phyloP scores from a whole-genome alignment of 1,139 yeast genomes.

The Geotrichum klebahnii region DNA sequence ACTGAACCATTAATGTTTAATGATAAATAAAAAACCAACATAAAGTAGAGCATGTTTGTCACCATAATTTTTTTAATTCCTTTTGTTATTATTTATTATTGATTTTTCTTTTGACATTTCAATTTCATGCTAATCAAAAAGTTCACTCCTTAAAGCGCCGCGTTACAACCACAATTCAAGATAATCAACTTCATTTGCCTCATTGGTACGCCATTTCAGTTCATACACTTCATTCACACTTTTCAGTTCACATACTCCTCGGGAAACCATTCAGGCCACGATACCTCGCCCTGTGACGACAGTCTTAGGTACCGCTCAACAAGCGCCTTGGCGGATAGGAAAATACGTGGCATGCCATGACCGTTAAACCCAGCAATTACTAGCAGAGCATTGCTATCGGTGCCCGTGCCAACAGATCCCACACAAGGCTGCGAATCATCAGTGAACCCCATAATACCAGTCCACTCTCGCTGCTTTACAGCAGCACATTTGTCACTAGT shows the following conservation, averaged over 20 bases:
- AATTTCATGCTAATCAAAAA: too few species aligned
- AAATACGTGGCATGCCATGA: slow-evolving; percentile 50
- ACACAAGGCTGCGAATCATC: slow-evolving; percentile 40
- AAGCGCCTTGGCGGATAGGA: slow-evolving; percentile 30
- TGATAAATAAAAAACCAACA: too few species aligned
- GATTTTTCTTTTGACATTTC: too few species aligned
- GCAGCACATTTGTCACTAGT: slow-evolving; percentile 16
- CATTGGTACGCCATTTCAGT: too few species aligned
- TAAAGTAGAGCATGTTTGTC: too few species aligned
- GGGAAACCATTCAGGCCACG: slow-evolving; percentile 32
- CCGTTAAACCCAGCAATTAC: slow-evolving; percentile 47
- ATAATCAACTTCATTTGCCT: not conserved
- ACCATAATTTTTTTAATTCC: too few species aligned
- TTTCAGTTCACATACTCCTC: slow-evolving; percentile 21
- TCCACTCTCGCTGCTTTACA: slow-evolving; percentile 36
- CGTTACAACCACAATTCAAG: not conserved
- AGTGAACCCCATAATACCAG: slow-evolving; percentile 45
- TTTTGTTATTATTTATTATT: too few species aligned
- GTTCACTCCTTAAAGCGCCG: too few species aligned
- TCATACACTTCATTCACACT: too few species aligned
- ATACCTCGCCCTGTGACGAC: slow-evolving; percentile 1
- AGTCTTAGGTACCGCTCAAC: slow-evolving; percentile 25
- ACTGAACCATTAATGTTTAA: too few species aligned
- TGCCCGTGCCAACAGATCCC: slow-evolving; percentile 33
- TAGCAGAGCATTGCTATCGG: slow-evolving; percentile 24